Evolutionary conservation across 352 stramenopile species (phyloP), one percentile per base, ranked within the genome.

Genomic region (Pythium scleroteichum): DNA sequence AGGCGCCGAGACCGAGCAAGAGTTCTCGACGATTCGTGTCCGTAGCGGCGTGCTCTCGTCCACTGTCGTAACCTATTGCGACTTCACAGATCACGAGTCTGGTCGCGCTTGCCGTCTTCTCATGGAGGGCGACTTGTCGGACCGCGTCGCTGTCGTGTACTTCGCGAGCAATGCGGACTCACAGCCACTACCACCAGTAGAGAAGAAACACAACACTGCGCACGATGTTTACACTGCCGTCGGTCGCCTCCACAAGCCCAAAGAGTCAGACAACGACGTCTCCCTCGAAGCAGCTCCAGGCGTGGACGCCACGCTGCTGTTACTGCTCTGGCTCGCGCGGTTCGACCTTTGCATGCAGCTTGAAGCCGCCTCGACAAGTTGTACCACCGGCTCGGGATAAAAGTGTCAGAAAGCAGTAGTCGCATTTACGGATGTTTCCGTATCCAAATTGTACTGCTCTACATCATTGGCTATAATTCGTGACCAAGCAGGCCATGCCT

Each of bases 111-210:
- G 42, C 32, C 54, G 54, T 8, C 24, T 54, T 1, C 3, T 62
- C 2, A 17, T 62, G 13, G 54, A 62, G 0, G 54, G 54, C 20
- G 22, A 24, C 33, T n/a, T 33, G 32, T 27, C n/a, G 27, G 54
- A 62, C 22, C 42, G 45, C 44, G 54, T 62, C 8, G 54, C 32
- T 0, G 20, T 62, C 10, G 38, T 62, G 5, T 62, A 62, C 16
- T 22, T 62, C 14, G 54, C 44, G 22, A 33, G 42, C 23, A 7
- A 8, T 1, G 7, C 42, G 2, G 16, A 16, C 0, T 41, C 35
- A 8, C 7, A 2, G 2, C 53, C 53, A 16, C 20, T 44, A 26
- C 40, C 39, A 1, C 29, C 29, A 35, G 29, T 35, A 10, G 29
- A 35, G 29, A 49, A 40, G 10, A 35, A 42, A 16, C 29, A 44